Conservation (phyloP, 306 rosid species). For the Medicago truncatula region MtrunA17r5.0-ANR NC_053045.1:58272501-58273000, state of each 20-base stretch:
- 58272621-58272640: constrained; percentile 68
- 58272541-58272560: constrained; percentile 56
- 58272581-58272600: constrained; percentile 94
- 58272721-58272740: constrained; percentile 98
- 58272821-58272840: constrained; percentile 69
- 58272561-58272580: constrained; percentile 74
- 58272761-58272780: constrained; percentile 93
- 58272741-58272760: constrained; percentile 94
- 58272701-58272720: constrained; percentile 61
- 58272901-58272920: background rate
- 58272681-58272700: background rate
- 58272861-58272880: constrained; percentile 45
- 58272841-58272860: constrained; percentile 67
- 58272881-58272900: background rate
- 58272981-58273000: constrained; percentile 45
- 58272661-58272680: background rate
- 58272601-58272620: constrained; percentile 98
- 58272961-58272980: constrained; percentile 66
- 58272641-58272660: background rate
- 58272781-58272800: constrained; percentile 66
- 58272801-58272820: constrained; percentile 59
- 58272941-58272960: constrained; percentile 42
- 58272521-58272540: constrained; percentile 65
- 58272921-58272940: background rate
- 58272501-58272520: background rate